phyloP scores from a whole-genome alignment of 306 rosid species.

The Cicer pinnatifidum region DNA sequence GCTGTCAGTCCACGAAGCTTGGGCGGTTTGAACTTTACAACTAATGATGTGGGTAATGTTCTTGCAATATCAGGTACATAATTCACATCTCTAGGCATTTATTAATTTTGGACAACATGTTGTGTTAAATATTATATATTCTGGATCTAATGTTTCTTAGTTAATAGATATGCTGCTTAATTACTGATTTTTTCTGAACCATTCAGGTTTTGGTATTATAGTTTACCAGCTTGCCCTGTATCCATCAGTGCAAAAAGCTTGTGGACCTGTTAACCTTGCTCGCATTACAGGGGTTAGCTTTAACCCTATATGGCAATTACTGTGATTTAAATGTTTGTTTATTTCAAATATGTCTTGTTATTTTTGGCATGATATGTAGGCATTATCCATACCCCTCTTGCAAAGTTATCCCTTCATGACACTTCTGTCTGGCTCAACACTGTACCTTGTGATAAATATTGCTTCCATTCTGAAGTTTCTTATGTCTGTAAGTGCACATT shows the following conservation, averaged over 20 bases:
- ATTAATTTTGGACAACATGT: too few species aligned
- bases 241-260: slow-evolving; percentile 53
- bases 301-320: background rate
- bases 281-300: slow-evolving; percentile 65
- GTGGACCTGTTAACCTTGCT: slow-evolving; percentile 55
- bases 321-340: background rate
- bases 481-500: slow-evolving; percentile 3
- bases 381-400: slow-evolving; percentile 39
- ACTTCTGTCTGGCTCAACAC: background rate
- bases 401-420: slow-evolving; percentile 14
- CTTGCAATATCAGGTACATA: slow-evolving; percentile 67
- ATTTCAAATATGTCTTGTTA: background rate
- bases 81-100: background rate
- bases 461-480: slow-evolving; percentile 1
- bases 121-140: too few species aligned
- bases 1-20: slow-evolving; percentile 64
- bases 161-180: background rate
- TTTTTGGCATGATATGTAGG: slow-evolving; percentile 37
- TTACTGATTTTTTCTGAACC: background rate
- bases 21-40: slow-evolving; percentile 68
- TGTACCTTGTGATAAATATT: background rate
- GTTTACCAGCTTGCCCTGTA: slow-evolving; percentile 60
- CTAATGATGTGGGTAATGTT: slow-evolving; percentile 52
- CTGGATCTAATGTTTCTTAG: too few species aligned
- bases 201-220: slow-evolving; percentile 61